Percentiles rank a stretch among this genome's conserved stretches.
Evolutionary conservation across 805 yeast genomes (phyloP).

Genomic region (Monosporozyma solicola): DNA sequence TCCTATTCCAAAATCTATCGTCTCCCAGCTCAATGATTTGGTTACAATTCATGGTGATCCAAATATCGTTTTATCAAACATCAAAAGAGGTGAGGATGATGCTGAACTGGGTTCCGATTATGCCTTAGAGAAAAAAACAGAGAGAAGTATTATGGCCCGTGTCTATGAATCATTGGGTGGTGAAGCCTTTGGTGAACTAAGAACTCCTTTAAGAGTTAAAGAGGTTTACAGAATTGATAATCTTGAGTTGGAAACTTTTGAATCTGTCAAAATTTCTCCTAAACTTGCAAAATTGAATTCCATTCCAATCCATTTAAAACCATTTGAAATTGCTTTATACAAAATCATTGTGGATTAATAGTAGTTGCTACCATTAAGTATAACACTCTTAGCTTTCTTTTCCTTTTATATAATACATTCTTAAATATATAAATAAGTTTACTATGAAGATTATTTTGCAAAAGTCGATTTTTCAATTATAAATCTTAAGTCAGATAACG

Average conservation of each 20-base stretch:
- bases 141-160: conserved; percentile 55
- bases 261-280: conserved; percentile 27
- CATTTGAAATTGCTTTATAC: conserved; percentile 64
- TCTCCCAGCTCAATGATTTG: conserved; percentile 22
- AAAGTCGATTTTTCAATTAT: neutral
- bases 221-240: conserved; percentile 49
- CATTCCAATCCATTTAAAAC: conserved; percentile 44
- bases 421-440: neutral
- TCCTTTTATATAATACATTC: neutral
- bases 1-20: conserved; percentile 11
- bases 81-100: conserved; percentile 88
- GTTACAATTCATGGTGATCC: conserved; percentile 39
- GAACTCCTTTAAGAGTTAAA: conserved; percentile 37
- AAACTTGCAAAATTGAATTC: conserved; percentile 31
- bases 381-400: conserved; percentile 6
- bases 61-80: conserved; percentile 59
- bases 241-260: conserved; percentile 42
- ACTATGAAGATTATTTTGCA: neutral
- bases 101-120: conserved; percentile 40
- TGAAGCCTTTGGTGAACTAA: conserved; percentile 42
- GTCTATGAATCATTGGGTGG: conserved; percentile 90
- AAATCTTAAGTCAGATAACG: neutral
- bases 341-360: conserved; percentile 16
- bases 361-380: neutral
- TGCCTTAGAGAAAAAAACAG: conserved; percentile 37